Evolutionary conservation across 108 stramenopile genomes (phyloP), one percentile per base, ranked within the genome.

Genomic region (Skeletonema marinoi): DNA sequence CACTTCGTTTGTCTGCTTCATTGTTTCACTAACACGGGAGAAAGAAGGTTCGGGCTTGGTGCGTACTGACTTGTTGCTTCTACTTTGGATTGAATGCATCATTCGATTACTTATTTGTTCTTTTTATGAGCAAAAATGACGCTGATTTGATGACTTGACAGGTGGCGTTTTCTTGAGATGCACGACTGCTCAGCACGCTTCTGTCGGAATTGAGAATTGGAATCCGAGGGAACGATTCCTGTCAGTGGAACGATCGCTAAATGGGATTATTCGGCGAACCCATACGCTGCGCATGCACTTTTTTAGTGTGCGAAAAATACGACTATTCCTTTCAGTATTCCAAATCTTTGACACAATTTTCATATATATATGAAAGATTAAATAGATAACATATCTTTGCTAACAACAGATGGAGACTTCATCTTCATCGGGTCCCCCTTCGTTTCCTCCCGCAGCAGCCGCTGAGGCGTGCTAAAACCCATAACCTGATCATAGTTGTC

Each of bases 401-500:
- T 74, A 56, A 80, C 54, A 36, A 73, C 69, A 46, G 73, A 74
- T 6, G 79, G 78, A 51, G 78, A 73, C 73, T 68, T 73, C 44
- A 73, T 60, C 67, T 54, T 62, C 36, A 60, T 30, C 44, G 68
- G 67, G 17, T 65, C 68, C 48, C 74, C 69, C 56, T 54, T 68
- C 85, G 86, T 89, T 77, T 90, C 87, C 65, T 95, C 94, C 73
- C 94, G 66, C 19, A 93, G 68, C 56, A 95, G 69, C 39, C 92
- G 74, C 65, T 93, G 90, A 16, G 94, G 92, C 6, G 89, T 95
- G 32, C 80, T 81, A 70, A 74, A 95, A 35, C 94, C 94, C 87
- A 93, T 82, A n/a, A 93, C 89, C 60, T 78, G 60, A 81, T 95
- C 95, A 69, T 87, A 91, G 65, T 96, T 92, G 31, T 89, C 89